Evolutionary conservation across 1,139 yeast species (phyloP), one percentile per base, ranked within the genome.

Genomic region (Blastobotrys elegans): DNA sequence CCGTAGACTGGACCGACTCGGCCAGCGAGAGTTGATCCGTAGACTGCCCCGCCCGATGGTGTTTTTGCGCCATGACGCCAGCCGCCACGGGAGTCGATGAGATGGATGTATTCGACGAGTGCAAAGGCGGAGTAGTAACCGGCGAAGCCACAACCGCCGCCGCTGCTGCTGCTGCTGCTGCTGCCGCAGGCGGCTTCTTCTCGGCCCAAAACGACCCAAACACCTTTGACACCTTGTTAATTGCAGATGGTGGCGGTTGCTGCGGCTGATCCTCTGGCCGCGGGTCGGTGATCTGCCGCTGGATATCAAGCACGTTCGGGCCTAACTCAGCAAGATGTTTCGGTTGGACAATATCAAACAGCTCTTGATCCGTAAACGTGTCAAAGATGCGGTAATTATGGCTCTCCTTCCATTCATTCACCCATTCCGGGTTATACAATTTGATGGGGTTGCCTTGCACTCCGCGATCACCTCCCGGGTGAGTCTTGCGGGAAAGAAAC

Each of bases 311-410:
- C 27, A 49, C 47, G 22, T 46, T 46, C 16, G 52, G 52, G 16
- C 46, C 44, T 27, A 39, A 27, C 10, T 44, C 40, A 20, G 50
- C 77, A 46, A 80, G 63, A 64, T 90, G 97, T 50, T 75, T 74
- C 0, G 97, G 96, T 52, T 82, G 87, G 49, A 88, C 81, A 53
- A 92, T 80, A 60, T 89, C 95, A 69, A 90, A 90, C 30, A 92
- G 72, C 59, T 90, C 90, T 60, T 87, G 95, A 62, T 90, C 97
- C 1, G 97, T 87, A 54, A 73, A 74, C 24, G 68, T 59, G 58
- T 84, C 75, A 77, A 95, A 92, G 6, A 88, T 75, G 42, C 74
- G 67, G 66, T 71, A 90, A 61, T 86, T 88, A 50, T 76, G 74
- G 0, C 96, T 81, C 26, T 60, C 53, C 54, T 72, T 74, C 95